Conservation (phyloP, 1,284 basidiomycete species). For the Cryptococcus amylolentus region DNA sequence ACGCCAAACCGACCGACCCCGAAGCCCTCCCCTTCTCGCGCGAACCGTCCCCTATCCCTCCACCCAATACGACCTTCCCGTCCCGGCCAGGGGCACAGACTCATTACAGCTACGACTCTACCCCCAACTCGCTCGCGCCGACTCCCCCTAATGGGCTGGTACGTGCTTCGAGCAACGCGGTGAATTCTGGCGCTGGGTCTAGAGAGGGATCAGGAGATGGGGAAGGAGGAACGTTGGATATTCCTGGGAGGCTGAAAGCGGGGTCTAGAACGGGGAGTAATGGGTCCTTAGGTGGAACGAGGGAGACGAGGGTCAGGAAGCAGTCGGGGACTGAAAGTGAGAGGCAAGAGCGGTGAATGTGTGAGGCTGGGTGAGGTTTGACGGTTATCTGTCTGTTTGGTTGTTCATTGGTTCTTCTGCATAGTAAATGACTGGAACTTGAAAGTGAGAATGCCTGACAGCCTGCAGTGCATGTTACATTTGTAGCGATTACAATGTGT, state of each 20-base stretch:
- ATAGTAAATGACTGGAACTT: no score
- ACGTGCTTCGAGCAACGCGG: no score
- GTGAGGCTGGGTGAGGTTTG: no score
- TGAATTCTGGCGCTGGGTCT: no score
- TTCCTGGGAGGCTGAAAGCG: not conserved
- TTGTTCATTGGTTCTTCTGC: no score
- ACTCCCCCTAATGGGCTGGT: no score
- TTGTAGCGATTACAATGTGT: not conserved
- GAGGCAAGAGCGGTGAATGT: no score
- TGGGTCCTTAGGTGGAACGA: no score
- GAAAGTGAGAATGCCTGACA: not conserved
- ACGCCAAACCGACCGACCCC: slow-evolving; percentile 15
- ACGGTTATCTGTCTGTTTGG: no score
- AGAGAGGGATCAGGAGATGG: no score
- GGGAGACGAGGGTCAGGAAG: no score
- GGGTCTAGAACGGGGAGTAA: not conserved
- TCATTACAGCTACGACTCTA: slow-evolving; percentile 16
- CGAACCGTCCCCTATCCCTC: slow-evolving; percentile 30
- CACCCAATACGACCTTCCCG: slow-evolving; percentile 5
- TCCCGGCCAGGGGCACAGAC: slow-evolving; percentile 5
- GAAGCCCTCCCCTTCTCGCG: slow-evolving; percentile 32
- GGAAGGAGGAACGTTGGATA: not conserved
- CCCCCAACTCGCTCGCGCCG: not conserved
- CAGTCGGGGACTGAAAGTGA: no score
- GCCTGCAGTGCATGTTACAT: not conserved